Percentiles rank a stretch among this genome's conserved stretches.
Evolutionary conservation across 2,329 filamentous ascomycete species (phyloP).

Genomic region (Talaromyces sp.): DNA sequence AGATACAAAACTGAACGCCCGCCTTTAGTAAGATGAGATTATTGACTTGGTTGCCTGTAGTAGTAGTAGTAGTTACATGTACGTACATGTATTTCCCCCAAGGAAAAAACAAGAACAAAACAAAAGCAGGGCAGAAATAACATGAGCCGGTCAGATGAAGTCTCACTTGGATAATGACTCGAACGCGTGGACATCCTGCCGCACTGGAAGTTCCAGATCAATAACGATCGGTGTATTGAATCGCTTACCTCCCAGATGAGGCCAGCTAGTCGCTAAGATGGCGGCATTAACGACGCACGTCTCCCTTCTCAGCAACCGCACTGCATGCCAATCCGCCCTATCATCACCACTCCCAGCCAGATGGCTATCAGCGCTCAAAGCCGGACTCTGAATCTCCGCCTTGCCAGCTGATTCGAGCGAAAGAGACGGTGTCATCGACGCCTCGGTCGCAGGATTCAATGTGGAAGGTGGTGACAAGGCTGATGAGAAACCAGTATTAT

Average conservation of each 20-base stretch:
- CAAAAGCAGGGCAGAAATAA: background rate
- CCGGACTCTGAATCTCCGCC: conserved; percentile 1
- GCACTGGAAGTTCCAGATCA: conserved; percentile 71
- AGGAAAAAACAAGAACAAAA: background rate
- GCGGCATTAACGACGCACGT: conserved; percentile 82
- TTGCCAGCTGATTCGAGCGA: conserved; percentile 10
- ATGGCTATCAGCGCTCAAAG: conserved; percentile 12
- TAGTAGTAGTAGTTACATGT: background rate
- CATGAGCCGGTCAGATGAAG: conserved; percentile 10
- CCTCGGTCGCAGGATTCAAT: conserved; percentile 3
- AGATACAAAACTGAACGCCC: no score
- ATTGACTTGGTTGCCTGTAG: no score
- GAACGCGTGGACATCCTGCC: conserved; percentile 34
- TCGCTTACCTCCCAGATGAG: conserved; percentile 61
- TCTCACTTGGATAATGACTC: conserved; percentile 1
- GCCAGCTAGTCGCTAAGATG: conserved; percentile 69
- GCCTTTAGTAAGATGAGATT: no score
- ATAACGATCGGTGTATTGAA: conserved; percentile 84
- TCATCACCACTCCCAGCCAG: background rate
- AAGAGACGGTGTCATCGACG: conserved; percentile 7
- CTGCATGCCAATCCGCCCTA: background rate
- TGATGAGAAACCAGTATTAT: conserved; percentile 32
- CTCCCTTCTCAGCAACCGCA: conserved; percentile 56
- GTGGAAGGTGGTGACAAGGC: background rate
- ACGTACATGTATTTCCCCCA: background rate